Base-by-base conservation (phyloP, 176 grass and related monocot genomes). In the Bromus sterilis region DNA sequence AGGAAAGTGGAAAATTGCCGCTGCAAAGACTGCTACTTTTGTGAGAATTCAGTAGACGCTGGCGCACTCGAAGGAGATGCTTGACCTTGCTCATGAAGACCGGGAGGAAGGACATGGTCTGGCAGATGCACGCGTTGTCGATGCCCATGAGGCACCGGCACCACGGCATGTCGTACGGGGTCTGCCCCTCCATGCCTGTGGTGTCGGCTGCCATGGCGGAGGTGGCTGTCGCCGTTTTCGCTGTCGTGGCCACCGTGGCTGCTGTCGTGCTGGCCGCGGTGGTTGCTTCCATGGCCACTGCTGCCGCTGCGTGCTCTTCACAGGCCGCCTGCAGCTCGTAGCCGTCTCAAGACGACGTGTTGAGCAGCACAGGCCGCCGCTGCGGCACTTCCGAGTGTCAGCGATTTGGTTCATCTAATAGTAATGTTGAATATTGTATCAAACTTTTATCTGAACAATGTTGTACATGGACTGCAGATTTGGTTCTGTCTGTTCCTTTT, bases 71-170 rank as follows among this genome's bases (percentile, higher is more conserved):
- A 91, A 93, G 34, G 93, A 84, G 33, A 96, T 74, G 93, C 66
- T 88, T 96, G 4, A 87, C 83, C 78, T 66, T 93, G 80, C 87
- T 91, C 69, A 96, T 86, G 78, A 96, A 96, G n/a, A 84, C 75
- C 0, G 90, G 90, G 43, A 96, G 88, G 66, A 60, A 89, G 2
- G 82, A 78, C 78, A 96, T 86, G 77, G 84, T 57, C 66, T 93
- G 88, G 73, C 93, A 96, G 83, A 96, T 84, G 84, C 93, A 96
- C 8, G 86, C 88, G 61, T 89, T 87, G 69, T 96, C 88, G 34
- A 93, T 84, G 58, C 91, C 86, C 82, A 80, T 86, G 20, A 96
- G 90, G 6, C 93, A 83, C 11, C 90, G 83, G 90, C 93, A 96
- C 68, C 93, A 96, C 15, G 87, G 88, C 6, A 90, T 88, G 84